Evolutionary conservation across 345 rosid species (phyloP).

Genomic region (Pistacia vera): DNA sequence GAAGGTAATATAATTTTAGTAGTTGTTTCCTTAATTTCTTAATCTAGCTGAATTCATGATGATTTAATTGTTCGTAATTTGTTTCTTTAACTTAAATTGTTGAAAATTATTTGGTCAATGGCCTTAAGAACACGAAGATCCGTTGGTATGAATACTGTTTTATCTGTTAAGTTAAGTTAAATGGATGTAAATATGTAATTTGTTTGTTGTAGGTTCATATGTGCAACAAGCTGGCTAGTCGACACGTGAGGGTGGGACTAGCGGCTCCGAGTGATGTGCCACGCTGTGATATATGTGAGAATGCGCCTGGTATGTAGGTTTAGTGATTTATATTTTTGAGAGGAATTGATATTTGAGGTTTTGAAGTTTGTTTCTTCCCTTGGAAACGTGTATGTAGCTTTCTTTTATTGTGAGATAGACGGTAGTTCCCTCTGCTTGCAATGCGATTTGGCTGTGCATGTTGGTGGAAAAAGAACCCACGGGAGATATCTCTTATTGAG

Average conservation of each 20-base stretch:
- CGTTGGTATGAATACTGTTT: neutral
- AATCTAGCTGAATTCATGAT: neutral
- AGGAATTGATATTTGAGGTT: neutral
- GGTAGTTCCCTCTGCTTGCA: conserved; percentile 88
- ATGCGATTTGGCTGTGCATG: conserved; percentile 90
- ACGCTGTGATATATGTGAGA: conserved; percentile 84
- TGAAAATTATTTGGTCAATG: too few species aligned
- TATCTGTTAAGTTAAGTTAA: neutral
- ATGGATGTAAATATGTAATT: too few species aligned
- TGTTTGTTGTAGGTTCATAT: conserved; percentile 62
- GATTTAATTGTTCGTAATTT: neutral
- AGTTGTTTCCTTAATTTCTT: neutral
- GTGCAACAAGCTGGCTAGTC: conserved; percentile 86
- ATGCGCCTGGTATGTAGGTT: conserved; percentile 67
- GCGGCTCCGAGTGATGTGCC: conserved; percentile 76
- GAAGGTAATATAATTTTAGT: conserved; percentile 35
- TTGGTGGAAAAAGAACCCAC: conserved; percentile 88
- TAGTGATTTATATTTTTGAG: neutral
- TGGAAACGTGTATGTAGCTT: conserved; percentile 50
- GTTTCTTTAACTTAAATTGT: too few species aligned
- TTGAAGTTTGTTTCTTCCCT: conserved; percentile 26
- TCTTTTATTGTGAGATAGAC: conserved; percentile 88
- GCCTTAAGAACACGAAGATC: too few species aligned
- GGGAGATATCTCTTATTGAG: conserved; percentile 69
- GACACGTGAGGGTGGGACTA: conserved; percentile 80